Evolutionary conservation across 768 basidiomycete genomes (phyloP), one percentile per base, ranked within the genome.

Genomic region (Lactarius hatsudake): DNA sequence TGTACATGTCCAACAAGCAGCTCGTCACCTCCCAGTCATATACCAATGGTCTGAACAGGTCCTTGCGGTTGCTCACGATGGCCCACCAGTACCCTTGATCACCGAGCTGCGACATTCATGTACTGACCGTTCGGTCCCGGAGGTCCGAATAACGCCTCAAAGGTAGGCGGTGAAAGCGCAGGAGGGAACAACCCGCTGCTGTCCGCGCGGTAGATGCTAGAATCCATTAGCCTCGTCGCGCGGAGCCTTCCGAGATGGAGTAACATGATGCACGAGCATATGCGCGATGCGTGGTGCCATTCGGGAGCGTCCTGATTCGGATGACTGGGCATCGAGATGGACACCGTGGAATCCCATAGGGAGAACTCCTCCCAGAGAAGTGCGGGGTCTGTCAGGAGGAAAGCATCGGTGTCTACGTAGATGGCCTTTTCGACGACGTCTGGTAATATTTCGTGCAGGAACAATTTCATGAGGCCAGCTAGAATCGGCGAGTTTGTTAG

Each of bases 31-130:
- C 82, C 72, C 79, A 84, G 66, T 82, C 82, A 70, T 75, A 81
- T 63, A 74, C 75, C 62, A 84, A 71, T 48, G 79, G 81, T 69
- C 78, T 75, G 64, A 79, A 81, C 9, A 83, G 71, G 42, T 81
- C 79, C 17, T 73, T 75, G 43, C 75, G 76, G 65, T 80, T 73
- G 65, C 77, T 77, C n/a, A 83, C 79, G 66, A 84, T 81, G 57
- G 83, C 82, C 82, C 82, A 84, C 81, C 81, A 84, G 67, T 81
- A 84, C 4, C 81, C 81, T 72, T 84, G 82, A 71, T 83, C 83
- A 43, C 82, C 82, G 38, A 84, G 77, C n/a, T n/a, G 78, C 79
- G 4, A 81, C 82, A 67, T 81, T 79, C 54, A 77, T 71, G 65
- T 82, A 82, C 18, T 73, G 76, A 2, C 80, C 81, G 15, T 75